Evolutionary conservation across 306 rosid genomes (phyloP).

Genomic region (Citrullus mucosospermus): DNA sequence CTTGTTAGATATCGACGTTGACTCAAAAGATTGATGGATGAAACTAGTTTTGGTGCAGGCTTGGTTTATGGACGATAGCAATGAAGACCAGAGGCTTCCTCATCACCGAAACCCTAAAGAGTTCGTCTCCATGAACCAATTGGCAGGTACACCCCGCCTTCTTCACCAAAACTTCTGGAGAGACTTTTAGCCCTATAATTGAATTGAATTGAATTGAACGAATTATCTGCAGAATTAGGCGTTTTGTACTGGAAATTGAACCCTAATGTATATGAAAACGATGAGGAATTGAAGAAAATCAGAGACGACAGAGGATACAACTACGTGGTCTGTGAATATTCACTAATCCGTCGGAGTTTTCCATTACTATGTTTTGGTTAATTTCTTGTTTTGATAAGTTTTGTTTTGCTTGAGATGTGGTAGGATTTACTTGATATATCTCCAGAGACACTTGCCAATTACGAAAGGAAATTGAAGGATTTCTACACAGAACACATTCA

Average conservation of each 20-base stretch:
- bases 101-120: constrained; percentile 46
- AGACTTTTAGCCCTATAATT: not conserved
- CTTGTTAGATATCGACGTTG: not conserved
- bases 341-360: not conserved
- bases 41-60: constrained; percentile 31
- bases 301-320: constrained; percentile 69
- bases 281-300: constrained; percentile 47
- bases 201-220: not conserved
- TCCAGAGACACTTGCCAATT: constrained; percentile 63
- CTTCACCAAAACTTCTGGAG: not conserved
- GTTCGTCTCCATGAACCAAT: constrained; percentile 33
- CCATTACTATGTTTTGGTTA: not conserved
- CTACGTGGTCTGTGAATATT: constrained; percentile 43
- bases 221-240: constrained; percentile 33
- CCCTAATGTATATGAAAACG: constrained; percentile 36
- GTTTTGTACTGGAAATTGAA: constrained; percentile 43
- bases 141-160: constrained; percentile 35
- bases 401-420: not conserved
- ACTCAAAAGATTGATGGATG: not conserved
- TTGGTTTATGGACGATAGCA: constrained; percentile 67
- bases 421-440: constrained; percentile 79
- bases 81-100: constrained; percentile 65
- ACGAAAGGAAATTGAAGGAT: constrained; percentile 68
- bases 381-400: not conserved
- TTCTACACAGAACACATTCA: constrained; percentile 94